Evolutionary conservation across 169 alveolate genomes (phyloP), one percentile per base, ranked within the genome.

Genomic region (Plasmodium coatneyi): DNA sequence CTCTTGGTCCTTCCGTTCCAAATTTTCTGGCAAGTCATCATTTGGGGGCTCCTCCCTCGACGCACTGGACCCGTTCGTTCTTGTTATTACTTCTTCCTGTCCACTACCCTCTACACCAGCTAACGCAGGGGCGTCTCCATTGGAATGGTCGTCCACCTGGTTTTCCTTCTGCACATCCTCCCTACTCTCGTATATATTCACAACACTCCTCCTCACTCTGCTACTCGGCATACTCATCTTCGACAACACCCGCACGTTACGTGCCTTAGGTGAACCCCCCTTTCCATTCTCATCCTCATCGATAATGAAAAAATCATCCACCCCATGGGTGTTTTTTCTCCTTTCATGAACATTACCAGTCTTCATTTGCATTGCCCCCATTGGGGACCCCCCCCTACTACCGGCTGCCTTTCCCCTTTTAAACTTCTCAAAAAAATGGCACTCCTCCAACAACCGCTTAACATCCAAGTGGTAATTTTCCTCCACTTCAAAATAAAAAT

Each of bases 131-230:
- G 76, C 14, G 30, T 66, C 36, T 1, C 30, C 36, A 66, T 22
- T 66, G 76, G 41, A 66, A 5, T 7, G 30, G 36, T 22, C 36
- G 25, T 80, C 72, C 54, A 22, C 71, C 14, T 1, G 60, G 2
- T 16, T 2, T 10, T 12, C 60, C 22, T 80, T 16, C 41, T 74
- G 1, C 49, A 25, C 49, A 6, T 19, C 74, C n/a, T 80, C 71
- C 28, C 71, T 52, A 80, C 56, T 80, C 70, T 84, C 93, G 66
- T 74, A 84, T 74, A 84, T 84, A 84, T 84, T 84, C 79, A 84
- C 56, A 14, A 74, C 56, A 54, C 60, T 84, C 79, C 70, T 46
- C 36, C 74, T 49, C 28, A 5, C 66, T 54, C 16, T 54, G 32
- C 36, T 16, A 6, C 6, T 10, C 14, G 34, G 36, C 46, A 71